Percentiles rank a stretch among this genome's conserved stretches.
These are phyloP conservation scores for Saxophila tyrrhenica DNA, from an alignment of 495 filamentous ascomycete genomes.

Conservation along the genomic window DNA sequence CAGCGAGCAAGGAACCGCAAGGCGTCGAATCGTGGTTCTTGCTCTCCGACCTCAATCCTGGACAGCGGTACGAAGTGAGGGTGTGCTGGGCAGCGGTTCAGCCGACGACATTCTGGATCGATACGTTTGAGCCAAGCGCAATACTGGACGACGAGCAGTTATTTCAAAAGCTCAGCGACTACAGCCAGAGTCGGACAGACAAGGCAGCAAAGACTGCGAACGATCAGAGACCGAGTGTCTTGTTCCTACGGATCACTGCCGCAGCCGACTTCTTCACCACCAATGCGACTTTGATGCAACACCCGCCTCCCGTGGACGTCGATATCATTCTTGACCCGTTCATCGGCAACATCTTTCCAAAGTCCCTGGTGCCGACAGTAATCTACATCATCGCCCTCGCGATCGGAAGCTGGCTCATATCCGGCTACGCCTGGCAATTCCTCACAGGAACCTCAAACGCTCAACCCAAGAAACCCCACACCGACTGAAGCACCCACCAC, in stretches of 20 bases:
- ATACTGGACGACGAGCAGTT: slow-evolving; percentile 46
- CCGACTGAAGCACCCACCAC: slow-evolving; percentile 19
- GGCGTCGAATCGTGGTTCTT: slow-evolving; percentile 71
- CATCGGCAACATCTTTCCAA: slow-evolving; percentile 33
- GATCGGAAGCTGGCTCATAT: slow-evolving; percentile 28
- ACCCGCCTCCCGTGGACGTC: slow-evolving; percentile 61
- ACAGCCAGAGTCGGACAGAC: neutral
- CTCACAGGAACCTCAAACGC: slow-evolving; percentile 3
- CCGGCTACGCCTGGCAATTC: slow-evolving; percentile 24
- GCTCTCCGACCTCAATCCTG: slow-evolving; percentile 58
- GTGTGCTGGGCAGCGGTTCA: slow-evolving; percentile 95
- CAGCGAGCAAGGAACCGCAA: slow-evolving; percentile 27
- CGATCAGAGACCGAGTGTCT: slow-evolving; percentile 21
- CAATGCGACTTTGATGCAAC: slow-evolving; percentile 61
- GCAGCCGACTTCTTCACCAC: slow-evolving; percentile 74
- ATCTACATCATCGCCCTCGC: slow-evolving; percentile 28
- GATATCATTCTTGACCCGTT: slow-evolving; percentile 89
- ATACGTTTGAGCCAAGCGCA: slow-evolving; percentile 34
- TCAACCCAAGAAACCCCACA: slow-evolving; percentile 21
- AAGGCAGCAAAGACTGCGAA: slow-evolving; percentile 16
- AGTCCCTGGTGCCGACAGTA: slow-evolving; percentile 29
- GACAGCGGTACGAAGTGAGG: slow-evolving; percentile 79
- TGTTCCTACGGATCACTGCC: slow-evolving; percentile 69
- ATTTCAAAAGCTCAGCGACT: slow-evolving; percentile 46
- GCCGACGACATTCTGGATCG: slow-evolving; percentile 71